These are phyloP conservation scores for Bremia lactucae DNA, from an alignment of 352 stramenopile genomes.

Conservation along the genomic window DNA sequence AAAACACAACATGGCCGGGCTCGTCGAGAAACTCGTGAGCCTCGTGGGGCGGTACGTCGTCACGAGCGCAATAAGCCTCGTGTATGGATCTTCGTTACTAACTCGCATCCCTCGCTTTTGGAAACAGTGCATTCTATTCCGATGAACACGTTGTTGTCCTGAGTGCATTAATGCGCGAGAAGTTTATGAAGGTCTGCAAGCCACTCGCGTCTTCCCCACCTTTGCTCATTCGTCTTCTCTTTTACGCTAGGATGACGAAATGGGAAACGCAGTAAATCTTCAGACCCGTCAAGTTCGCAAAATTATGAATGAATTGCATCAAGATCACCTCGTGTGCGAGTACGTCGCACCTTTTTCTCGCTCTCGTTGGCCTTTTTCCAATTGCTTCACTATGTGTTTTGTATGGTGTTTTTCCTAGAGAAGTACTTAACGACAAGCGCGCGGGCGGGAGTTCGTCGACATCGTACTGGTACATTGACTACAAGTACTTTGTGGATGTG, in stretches of 20 bases:
- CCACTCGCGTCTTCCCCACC: neutral
- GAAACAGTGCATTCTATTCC: slow-evolving; percentile 71
- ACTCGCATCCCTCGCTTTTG: neutral
- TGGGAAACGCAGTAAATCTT: slow-evolving; percentile 80
- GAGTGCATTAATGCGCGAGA: slow-evolving; percentile 73
- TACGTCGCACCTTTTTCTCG: no score
- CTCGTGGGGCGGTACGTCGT: slow-evolving; percentile 58
- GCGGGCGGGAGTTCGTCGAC: slow-evolving; percentile 75
- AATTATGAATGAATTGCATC: slow-evolving; percentile 82
- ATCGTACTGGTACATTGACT: slow-evolving; percentile 89
- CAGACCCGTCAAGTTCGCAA: slow-evolving; percentile 84
- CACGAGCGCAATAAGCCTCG: neutral
- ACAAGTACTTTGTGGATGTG: slow-evolving; percentile 88
- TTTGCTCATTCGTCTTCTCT: neutral
- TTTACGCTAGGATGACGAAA: slow-evolving; percentile 61
- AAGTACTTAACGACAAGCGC: slow-evolving; percentile 83
- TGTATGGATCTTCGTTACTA: neutral
- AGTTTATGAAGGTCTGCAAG: slow-evolving; percentile 70
- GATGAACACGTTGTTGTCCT: slow-evolving; percentile 84
- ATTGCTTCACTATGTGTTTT: neutral
- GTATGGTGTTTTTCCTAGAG: slow-evolving; percentile 21
- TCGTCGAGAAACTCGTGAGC: slow-evolving; percentile 83
- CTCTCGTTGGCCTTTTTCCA: slow-evolving; percentile 5
- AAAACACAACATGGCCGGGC: slow-evolving; percentile 80
- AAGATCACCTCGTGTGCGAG: slow-evolving; percentile 81